These are phyloP conservation scores for Salix arbutifolia DNA, from an alignment of 345 rosid species.

Conservation along the genomic window DNA sequence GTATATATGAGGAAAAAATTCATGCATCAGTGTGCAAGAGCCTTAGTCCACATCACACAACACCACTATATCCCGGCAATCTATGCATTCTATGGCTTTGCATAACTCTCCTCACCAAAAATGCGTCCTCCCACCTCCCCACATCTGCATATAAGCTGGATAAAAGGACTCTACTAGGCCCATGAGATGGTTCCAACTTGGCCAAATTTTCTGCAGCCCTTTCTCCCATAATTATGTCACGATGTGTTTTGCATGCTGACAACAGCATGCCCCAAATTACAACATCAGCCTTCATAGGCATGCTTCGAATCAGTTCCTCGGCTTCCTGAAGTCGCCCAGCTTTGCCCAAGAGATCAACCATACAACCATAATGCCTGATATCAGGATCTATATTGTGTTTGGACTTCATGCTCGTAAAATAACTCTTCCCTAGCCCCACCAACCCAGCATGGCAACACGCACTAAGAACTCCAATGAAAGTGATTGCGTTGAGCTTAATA, in stretches of 20 bases:
- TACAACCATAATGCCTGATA: constrained; percentile 60
- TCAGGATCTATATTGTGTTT: constrained; percentile 50
- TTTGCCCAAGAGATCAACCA: constrained; percentile 71
- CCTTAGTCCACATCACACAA: constrained; percentile 12
- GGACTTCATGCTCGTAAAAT: constrained; percentile 55
- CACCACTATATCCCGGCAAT: constrained; percentile 54
- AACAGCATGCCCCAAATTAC: constrained; percentile 72
- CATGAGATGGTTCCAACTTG: constrained; percentile 58
- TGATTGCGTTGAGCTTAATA: constrained; percentile 52
- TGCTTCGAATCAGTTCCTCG: constrained; percentile 48
- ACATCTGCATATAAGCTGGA: constrained; percentile 78
- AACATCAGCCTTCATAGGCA: constrained; percentile 77
- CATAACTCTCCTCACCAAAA: constrained; percentile 46
- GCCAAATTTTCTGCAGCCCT: constrained; percentile 55
- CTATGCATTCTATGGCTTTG: constrained; percentile 47
- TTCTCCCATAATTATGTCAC: constrained; percentile 60
- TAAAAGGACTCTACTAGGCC: constrained; percentile 56
- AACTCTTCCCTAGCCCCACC: constrained; percentile 49
- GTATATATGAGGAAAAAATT: background rate
- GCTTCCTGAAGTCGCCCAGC: constrained; percentile 69
- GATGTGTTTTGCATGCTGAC: constrained; percentile 58
- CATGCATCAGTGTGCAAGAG: background rate
- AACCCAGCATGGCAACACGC: constrained; percentile 79
- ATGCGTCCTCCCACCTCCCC: constrained; percentile 80
- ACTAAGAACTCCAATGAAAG: constrained; percentile 71